These are phyloP conservation scores for Colletotrichum godetiae DNA, from an alignment of 2,329 filamentous ascomycete species.

Conservation along the genomic window DNA sequence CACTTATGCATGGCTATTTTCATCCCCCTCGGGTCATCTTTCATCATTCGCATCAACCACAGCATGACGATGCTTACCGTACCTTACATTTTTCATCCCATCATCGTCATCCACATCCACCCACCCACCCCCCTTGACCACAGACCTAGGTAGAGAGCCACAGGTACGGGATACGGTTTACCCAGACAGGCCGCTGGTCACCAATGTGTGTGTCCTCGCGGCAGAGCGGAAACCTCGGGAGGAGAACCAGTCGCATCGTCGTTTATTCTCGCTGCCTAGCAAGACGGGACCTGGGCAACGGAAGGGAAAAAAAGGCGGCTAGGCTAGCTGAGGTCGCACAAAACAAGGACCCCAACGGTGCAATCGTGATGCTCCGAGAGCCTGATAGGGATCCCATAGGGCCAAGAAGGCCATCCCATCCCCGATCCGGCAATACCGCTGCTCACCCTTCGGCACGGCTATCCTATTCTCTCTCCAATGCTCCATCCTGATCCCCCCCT, in stretches of 20 bases:
- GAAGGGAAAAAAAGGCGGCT: no score
- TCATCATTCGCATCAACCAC: background rate
- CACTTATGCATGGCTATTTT: conserved; percentile 23
- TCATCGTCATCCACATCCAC: background rate
- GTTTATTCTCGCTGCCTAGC: background rate
- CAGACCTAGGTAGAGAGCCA: no score
- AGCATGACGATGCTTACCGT: background rate
- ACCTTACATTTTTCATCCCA: background rate
- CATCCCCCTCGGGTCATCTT: conserved; percentile 5
- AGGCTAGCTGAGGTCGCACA: background rate
- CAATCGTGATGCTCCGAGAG: background rate
- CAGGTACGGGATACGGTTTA: no score
- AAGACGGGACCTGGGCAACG: no score
- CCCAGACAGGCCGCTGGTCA: no score
- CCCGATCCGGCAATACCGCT: background rate
- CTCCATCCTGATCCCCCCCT: no score
- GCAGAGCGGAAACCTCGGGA: background rate
- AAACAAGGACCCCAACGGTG: background rate
- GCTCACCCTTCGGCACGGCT: background rate
- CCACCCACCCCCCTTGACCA: no score
- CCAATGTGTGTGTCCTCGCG: no score
- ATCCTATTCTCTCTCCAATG: background rate
- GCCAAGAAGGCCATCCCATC: background rate
- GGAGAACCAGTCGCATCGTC: background rate
- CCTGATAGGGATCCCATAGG: background rate